Evolutionary conservation across 2,329 filamentous ascomycete species (phyloP).

Genomic region (Phaeomoniella chlamydospora): DNA sequence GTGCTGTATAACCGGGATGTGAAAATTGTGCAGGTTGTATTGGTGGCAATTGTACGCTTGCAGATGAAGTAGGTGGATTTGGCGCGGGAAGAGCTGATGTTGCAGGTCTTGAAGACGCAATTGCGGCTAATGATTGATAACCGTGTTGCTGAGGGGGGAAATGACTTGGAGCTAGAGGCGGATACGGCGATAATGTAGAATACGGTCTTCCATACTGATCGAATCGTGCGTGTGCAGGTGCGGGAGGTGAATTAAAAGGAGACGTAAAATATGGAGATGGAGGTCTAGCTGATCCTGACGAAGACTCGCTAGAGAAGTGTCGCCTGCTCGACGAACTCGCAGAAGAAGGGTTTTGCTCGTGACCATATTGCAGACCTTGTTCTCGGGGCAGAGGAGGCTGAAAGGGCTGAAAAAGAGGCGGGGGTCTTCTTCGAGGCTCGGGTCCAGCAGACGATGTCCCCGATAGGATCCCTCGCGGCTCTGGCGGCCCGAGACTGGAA

Average conservation of each 20-base stretch:
- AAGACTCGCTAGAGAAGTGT: conserved; percentile 1
- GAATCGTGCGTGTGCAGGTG: background rate
- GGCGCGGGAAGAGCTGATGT: background rate
- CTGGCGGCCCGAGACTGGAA: conserved; percentile 3
- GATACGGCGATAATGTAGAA: background rate
- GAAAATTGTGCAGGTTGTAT: conserved; percentile 8
- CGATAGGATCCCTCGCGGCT: conserved; percentile 2
- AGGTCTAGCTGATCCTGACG: background rate
- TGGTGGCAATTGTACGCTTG: conserved; percentile 11
- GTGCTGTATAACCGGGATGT: conserved; percentile 5
- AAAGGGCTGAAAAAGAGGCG: conserved; percentile 1
- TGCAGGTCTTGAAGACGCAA: background rate
- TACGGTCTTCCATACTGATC: background rate
- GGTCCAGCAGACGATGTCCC: conserved; percentile 1
- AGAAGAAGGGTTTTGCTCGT: background rate
- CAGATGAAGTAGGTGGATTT: background rate
- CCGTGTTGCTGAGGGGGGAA: background rate
- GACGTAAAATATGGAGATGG: conserved; percentile 1
- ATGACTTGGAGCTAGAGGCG: background rate
- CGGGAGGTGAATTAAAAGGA: background rate
- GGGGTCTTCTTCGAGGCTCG: background rate
- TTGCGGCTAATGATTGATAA: conserved; percentile 3
- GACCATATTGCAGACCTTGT: background rate
- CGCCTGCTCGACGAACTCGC: background rate
- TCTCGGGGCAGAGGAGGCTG: conserved; percentile 6